Percentiles rank a stretch among this genome's conserved stretches.
These are phyloP conservation scores for Excoecaria cochinchinensis DNA, from an alignment of 345 rosid species.

Conservation along the genomic window DNA sequence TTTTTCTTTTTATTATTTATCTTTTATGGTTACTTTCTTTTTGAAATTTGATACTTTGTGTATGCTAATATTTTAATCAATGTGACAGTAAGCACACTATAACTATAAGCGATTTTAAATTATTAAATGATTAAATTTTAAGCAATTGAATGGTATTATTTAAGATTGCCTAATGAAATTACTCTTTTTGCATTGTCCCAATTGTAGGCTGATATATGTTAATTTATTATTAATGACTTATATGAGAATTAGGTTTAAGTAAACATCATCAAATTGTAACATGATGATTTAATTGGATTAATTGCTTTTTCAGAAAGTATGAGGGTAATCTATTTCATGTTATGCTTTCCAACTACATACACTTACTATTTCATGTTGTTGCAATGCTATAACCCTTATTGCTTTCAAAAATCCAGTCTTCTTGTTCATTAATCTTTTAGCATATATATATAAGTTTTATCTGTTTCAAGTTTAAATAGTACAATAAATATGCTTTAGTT, in stretches of 20 bases:
- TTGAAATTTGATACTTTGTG: slow-evolving; percentile 2
- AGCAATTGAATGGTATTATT: slow-evolving; percentile 13
- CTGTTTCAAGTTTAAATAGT: no score
- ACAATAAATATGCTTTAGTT: no score
- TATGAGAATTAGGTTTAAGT: slow-evolving; percentile 7
- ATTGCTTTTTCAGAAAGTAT: neutral
- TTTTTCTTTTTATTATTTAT: neutral
- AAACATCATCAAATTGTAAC: slow-evolving; percentile 8
- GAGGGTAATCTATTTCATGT: neutral
- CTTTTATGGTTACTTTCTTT: slow-evolving; percentile 8
- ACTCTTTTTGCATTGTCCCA: neutral
- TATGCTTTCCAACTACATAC: neutral
- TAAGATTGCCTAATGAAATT: no score
- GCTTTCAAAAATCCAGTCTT: no score
- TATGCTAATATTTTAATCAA: slow-evolving; percentile 1
- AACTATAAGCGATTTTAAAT: slow-evolving; percentile 15
- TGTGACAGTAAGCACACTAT: slow-evolving; percentile 1
- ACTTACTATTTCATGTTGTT: neutral
- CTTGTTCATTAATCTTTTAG: no score
- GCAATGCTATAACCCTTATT: no score
- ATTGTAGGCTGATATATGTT: slow-evolving; percentile 9
- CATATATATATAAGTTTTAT: no score
- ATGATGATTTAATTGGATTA: neutral
- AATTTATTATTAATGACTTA: neutral
- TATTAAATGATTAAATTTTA: slow-evolving; percentile 1